Base-by-base conservation (phyloP, 495 filamentous ascomycete species). In the Sphaerosporella brunnea region DNA sequence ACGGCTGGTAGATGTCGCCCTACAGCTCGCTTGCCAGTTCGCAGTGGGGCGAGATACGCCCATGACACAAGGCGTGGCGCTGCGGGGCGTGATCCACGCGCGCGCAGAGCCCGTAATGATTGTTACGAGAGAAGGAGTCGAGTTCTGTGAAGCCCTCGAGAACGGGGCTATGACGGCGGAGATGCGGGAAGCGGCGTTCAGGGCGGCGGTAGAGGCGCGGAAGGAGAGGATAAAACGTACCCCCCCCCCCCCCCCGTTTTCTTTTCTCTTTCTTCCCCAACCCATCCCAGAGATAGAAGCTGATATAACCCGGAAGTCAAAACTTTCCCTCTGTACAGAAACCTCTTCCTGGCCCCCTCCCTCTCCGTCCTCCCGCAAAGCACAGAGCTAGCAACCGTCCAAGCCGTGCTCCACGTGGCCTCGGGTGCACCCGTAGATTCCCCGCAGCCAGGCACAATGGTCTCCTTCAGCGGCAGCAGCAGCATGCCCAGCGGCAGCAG, bases 301-400 rank as follows among this genome's bases (percentile, higher is more conserved):
- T 3, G 23, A 24, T 24, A 7, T 21, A 4, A 42, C 10, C 7
- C 8, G 7, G 4, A 42, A 42, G 23, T 20, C 10, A 7, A 24
- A 25, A 43, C 20, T 10, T 43, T 43, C 40, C 40, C 40, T 23
- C 26, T 43, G 20, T 43, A 43, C 24, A 19, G 13, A 2, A 43
- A 13, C 3, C 13, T 20, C 1, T 24, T 43, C 5, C 19, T 43
- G 3, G 21, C 11, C 1, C 40, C 40, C 23, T 11, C 40, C 21
- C 23, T 43, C 5, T 25, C 21, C 3, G 13, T 13, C 10, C 40
- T 43, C 21, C 40, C 40, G 1, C 3, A 8, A 4, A 11, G 9
- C 2, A 3, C 40, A 2, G 40, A 11, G 23, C 19, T 43, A n/a
- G 19, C 13, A 24, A 43, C 40, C 2, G 11, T 43, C 11, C 21